Conservation (phyloP, 1,284 basidiomycete genomes). For the Puccinia horiana region DNA sequence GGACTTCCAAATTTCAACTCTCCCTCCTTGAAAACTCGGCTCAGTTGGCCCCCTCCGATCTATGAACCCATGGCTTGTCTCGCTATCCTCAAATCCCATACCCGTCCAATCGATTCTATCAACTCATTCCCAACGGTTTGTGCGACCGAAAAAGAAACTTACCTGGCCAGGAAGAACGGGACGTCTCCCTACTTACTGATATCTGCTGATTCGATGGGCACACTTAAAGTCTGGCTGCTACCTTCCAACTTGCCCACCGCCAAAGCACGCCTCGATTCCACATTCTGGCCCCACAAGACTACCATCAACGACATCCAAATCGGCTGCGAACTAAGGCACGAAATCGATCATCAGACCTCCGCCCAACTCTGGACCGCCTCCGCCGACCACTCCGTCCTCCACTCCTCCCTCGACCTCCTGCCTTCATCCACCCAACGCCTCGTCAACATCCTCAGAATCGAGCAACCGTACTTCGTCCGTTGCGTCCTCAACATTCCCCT, state of each 20-base stretch:
- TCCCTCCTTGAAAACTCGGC: not conserved
- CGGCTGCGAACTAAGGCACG: not conserved
- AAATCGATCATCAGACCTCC: constrained; percentile 39
- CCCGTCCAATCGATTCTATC: constrained; percentile 38
- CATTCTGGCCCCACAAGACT: constrained; percentile 66
- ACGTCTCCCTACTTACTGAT: constrained; percentile 25
- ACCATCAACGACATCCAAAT: constrained; percentile 39
- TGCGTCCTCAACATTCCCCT: constrained; percentile 68
- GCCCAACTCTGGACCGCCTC: constrained; percentile 66
- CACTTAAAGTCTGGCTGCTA: constrained; percentile 37
- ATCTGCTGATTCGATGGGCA: constrained; percentile 42
- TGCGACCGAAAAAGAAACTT: constrained; percentile 9
- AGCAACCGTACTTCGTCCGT: constrained; percentile 58
- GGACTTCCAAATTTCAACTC: constrained; percentile 2
- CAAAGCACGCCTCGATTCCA: constrained; percentile 66
- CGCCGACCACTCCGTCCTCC: constrained; percentile 76
- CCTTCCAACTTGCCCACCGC: not conserved
- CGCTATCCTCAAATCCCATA: constrained; percentile 36
- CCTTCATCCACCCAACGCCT: constrained; percentile 58
- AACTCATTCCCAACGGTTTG: constrained; percentile 4
- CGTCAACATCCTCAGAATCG: constrained; percentile 49
- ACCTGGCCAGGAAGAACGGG: not conserved
- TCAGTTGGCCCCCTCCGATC: not conserved
- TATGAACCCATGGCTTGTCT: constrained; percentile 19
- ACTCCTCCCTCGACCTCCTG: constrained; percentile 60